phyloP scores from a whole-genome alignment of 352 stramenopile species.

The Phytophthora idaei region DNA sequence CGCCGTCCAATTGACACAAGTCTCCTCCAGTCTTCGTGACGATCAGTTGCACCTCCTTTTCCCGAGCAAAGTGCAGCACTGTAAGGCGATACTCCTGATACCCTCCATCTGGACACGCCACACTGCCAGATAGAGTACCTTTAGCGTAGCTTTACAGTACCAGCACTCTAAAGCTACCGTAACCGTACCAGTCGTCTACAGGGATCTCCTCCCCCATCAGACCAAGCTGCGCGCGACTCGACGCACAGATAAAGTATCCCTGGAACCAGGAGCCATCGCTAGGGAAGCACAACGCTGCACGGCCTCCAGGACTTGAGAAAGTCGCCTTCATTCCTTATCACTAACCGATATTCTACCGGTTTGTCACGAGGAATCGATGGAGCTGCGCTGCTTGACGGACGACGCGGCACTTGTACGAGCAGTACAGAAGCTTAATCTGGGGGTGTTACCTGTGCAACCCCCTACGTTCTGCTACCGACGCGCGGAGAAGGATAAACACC shows the following conservation, averaged over 20 bases:
- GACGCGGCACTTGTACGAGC: conserved; percentile 47
- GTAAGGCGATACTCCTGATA: conserved; percentile 71
- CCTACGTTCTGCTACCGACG: conserved; percentile 72
- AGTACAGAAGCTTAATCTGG: conserved; percentile 71
- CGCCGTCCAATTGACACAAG: conserved; percentile 56
- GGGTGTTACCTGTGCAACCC: conserved; percentile 66
- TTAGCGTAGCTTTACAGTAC: background rate
- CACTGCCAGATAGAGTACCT: conserved; percentile 21
- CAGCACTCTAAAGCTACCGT: background rate
- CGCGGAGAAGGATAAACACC: conserved; percentile 45
- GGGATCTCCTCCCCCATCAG: conserved; percentile 67
- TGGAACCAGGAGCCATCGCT: conserved; percentile 65
- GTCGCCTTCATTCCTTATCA: conserved; percentile 31
- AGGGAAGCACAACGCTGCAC: conserved; percentile 68
- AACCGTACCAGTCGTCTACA: conserved; percentile 61
- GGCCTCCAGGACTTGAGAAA: conserved; percentile 37
- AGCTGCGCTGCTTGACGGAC: conserved; percentile 54
- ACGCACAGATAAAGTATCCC: conserved; percentile 57
- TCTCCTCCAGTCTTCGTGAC: conserved; percentile 70
- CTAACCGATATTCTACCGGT: conserved; percentile 18
- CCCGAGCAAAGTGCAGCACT: conserved; percentile 57
- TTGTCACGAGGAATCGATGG: conserved; percentile 13
- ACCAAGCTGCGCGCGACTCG: conserved; percentile 47
- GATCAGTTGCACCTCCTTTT: conserved; percentile 44
- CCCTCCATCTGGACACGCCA: conserved; percentile 67